phyloP scores from a whole-genome alignment of 768 basidiomycete species.

The Gautieria morchelliformis region DNA sequence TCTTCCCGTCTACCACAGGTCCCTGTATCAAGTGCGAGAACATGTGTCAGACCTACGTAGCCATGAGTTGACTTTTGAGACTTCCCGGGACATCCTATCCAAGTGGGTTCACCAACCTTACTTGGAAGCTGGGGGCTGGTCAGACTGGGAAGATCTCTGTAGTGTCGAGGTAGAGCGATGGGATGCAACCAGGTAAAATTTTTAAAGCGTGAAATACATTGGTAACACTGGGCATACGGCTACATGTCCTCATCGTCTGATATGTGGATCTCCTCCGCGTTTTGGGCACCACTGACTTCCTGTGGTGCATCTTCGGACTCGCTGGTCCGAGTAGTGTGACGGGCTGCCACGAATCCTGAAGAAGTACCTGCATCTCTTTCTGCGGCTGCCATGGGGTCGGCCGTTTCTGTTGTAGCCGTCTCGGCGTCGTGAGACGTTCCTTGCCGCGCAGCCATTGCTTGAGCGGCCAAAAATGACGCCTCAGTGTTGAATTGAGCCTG shows the following conservation, averaged over 20 bases:
- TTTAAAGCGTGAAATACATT: constrained; percentile 11
- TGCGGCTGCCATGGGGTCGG: constrained; percentile 84
- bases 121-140: constrained; percentile 62
- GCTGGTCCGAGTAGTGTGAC: constrained; percentile 34
- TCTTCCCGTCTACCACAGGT: constrained; percentile 57
- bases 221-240: constrained; percentile 6
- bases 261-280: constrained; percentile 82
- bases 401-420: constrained; percentile 28
- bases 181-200: constrained; percentile 24
- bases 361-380: constrained; percentile 51
- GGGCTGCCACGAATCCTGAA: constrained; percentile 73
- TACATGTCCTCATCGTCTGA: constrained; percentile 72
- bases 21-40: constrained; percentile 45
- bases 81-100: constrained; percentile 49
- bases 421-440: constrained; percentile 41
- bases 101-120: constrained; percentile 64
- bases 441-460: constrained; percentile 65
- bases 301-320: constrained; percentile 29
- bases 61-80: constrained; percentile 63
- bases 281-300: constrained; percentile 30
- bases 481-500: constrained; percentile 99
- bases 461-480: constrained; percentile 84
- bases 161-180: constrained; percentile 68
- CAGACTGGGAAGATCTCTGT: constrained; percentile 71
- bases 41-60: constrained; percentile 48